Conservation (phyloP, 2,329 filamentous ascomycete species). For the Scedosporium dehoogii region DNA sequence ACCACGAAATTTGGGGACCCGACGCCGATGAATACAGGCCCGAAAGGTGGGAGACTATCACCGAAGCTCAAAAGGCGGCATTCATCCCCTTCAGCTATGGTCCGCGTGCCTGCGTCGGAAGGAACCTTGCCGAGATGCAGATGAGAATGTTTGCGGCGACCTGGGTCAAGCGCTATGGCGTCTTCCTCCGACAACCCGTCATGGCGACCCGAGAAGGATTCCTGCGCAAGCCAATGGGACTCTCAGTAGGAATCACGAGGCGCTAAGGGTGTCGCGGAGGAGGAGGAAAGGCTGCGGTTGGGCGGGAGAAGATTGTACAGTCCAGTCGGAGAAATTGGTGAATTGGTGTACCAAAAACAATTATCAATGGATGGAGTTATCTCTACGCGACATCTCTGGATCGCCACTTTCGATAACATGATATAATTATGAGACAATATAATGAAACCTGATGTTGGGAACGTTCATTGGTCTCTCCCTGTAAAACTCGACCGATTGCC, state of each 20-base stretch:
- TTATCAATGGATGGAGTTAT: too few species aligned
- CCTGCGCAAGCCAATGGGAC: conserved; percentile 64
- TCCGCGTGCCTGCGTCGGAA: conserved; percentile 60
- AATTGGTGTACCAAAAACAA: too few species aligned
- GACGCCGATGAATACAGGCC: conserved; percentile 59
- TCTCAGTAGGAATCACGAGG: conserved; percentile 48
- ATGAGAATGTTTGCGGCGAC: conserved; percentile 68
- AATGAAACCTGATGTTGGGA: too few species aligned
- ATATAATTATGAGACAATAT: too few species aligned
- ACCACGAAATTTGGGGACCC: conserved; percentile 55
- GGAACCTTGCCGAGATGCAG: conserved; percentile 86
- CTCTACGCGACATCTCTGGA: too few species aligned
- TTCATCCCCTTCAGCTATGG: conserved; percentile 70
- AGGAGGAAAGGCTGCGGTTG: too few species aligned
- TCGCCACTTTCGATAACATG: too few species aligned
- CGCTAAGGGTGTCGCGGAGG: background rate
- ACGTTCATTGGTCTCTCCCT: too few species aligned
- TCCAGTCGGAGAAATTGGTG: too few species aligned
- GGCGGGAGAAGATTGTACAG: too few species aligned
- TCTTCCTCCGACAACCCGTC: conserved; percentile 40
- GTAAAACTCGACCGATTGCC: too few species aligned
- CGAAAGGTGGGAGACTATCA: conserved; percentile 55
- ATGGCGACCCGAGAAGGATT: conserved; percentile 76
- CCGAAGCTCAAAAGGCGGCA: conserved; percentile 58
- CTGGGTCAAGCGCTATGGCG: conserved; percentile 43